Evolutionary conservation across 257 asterid species (phyloP).

Genomic region (Henckelia pumila): DNA sequence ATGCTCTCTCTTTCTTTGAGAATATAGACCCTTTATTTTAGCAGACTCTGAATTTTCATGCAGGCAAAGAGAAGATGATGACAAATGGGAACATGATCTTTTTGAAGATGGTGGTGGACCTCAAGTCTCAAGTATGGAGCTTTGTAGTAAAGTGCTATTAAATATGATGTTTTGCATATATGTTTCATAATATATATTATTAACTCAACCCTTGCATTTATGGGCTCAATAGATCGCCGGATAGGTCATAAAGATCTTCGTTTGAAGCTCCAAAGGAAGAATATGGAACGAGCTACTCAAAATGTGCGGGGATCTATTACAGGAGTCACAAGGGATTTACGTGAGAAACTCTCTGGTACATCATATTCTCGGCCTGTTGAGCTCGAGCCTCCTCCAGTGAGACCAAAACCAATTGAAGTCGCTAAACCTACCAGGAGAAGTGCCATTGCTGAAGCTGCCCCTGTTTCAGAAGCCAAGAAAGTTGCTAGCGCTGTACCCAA

Average conservation of each 20-base stretch:
- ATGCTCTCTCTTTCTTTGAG: constrained; percentile 22
- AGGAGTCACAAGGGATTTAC: constrained; percentile 81
- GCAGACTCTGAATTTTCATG: constrained; percentile 32
- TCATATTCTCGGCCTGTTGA: constrained; percentile 48
- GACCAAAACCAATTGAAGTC: constrained; percentile 56
- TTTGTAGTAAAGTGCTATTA: constrained; percentile 1
- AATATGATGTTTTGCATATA: constrained; percentile 10
- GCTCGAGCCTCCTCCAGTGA: constrained; percentile 39
- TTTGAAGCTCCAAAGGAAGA: constrained; percentile 84
- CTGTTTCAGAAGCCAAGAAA: constrained; percentile 40
- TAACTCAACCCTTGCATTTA: constrained; percentile 21
- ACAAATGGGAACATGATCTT: constrained; percentile 91
- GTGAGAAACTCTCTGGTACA: constrained; percentile 90
- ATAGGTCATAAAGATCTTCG: constrained; percentile 86
- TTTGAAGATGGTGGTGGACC: constrained; percentile 40
- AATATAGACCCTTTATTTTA: constrained; percentile 23
- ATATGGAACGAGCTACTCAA: constrained; percentile 48
- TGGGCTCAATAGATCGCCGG: constrained; percentile 50
- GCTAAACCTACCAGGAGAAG: constrained; percentile 60
- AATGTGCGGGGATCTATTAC: constrained; percentile 52
- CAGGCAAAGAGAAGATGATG: constrained; percentile 86
- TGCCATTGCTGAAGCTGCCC: constrained; percentile 48
- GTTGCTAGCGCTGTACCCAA: constrained; percentile 43
- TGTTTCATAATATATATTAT: constrained; percentile 22
- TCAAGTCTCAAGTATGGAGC: constrained; percentile 52